Evolutionary conservation across 306 rosid genomes (phyloP).

Genomic region (Fagus sylvatica): DNA sequence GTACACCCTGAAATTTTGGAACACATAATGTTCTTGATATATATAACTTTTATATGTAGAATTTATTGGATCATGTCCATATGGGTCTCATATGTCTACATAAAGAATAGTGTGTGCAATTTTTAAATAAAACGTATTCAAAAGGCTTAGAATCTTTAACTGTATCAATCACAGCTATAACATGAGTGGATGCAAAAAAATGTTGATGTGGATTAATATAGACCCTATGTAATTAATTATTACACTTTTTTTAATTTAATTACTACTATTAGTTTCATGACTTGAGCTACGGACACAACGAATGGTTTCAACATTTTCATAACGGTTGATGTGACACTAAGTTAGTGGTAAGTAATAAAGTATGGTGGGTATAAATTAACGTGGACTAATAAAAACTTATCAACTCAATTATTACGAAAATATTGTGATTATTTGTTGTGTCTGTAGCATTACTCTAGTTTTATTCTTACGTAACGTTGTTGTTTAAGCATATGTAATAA

Average conservation of each 20-base stretch:
- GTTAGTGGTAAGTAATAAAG: too few species aligned
- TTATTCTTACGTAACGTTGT: background rate
- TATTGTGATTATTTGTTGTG: background rate
- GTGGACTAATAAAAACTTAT: too few species aligned
- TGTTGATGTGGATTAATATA: background rate
- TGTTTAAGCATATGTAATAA: background rate
- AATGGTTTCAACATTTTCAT: too few species aligned
- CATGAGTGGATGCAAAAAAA: background rate
- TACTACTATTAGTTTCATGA: too few species aligned
- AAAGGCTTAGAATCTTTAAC: background rate
- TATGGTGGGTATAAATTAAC: too few species aligned
- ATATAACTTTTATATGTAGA: background rate
- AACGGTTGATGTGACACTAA: too few species aligned
- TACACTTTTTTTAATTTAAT: background rate
- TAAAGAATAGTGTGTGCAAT: too few species aligned
- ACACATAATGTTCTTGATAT: background rate
- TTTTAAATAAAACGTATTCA: background rate
- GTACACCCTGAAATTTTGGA: constrained; percentile 38
- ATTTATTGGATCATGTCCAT: too few species aligned
- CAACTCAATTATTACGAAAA: too few species aligned
- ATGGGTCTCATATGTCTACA: too few species aligned
- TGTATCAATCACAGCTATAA: background rate
- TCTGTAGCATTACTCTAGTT: background rate
- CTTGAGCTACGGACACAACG: too few species aligned
- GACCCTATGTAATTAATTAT: background rate